Base-by-base conservation (phyloP, 768 basidiomycete genomes). In the Cantharellus cinnabarinus region DNA sequence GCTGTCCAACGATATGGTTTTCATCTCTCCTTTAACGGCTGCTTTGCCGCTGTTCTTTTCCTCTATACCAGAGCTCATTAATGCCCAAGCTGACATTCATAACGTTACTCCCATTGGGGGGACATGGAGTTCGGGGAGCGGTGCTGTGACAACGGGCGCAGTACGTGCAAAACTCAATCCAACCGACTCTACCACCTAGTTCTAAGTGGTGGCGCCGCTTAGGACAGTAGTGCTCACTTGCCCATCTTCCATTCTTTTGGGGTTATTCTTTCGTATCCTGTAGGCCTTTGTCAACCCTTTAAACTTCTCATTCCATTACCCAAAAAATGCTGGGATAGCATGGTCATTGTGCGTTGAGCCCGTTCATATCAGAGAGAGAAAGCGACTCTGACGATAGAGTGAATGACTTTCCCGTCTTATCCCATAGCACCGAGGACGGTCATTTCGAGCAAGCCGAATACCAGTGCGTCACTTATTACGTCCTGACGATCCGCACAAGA, bases 381-480 rank as follows among this genome's bases (percentile, higher is more conserved):
- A 14, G 56, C 10, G 35, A 7, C 7, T 50, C 56, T 42, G 20
- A 29, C 20, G 20, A 39, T 4, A 14, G 14, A 5, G 15, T 41
- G 42, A 15, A 10, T 37, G 56, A 5, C 5, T 14, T 5, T 50
- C 56, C 41, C 35, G 50, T 38, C 51, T 53, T 35, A 34, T 41
- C 35, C 52, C 2, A 10, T 60, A 89, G 87, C 72, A 77, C 85
- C 57, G 68, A 71, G 42, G 79, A 83, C 60, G 82, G 83, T 5
- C 86, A 72, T 73, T 99, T 85, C 63, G 95, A 99, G 69, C 76
- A 89, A 68, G 79, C 90, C 29, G 83, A 89, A 64, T 99, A 95
- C 71, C 80, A 91, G 58, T 93, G 29, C 10, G 66, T 58, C 37
- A 10, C 29, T 60, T 15, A 51, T 39, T 5, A 57, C 41, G 56